Base-by-base conservation (phyloP, 331 rosid genomes). In the Acacia pycnantha region DNA sequence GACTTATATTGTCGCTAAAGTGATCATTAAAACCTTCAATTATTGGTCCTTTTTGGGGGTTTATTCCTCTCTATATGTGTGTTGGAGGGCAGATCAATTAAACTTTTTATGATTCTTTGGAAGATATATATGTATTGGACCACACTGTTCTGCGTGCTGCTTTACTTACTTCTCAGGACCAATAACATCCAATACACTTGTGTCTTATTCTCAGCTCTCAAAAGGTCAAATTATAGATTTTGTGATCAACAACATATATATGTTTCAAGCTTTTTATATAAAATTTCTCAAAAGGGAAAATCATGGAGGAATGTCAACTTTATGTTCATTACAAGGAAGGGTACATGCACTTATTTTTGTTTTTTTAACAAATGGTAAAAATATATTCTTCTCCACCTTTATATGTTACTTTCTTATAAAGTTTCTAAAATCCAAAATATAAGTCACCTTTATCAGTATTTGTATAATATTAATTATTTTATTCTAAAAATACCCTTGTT, bases 21-120 rank as follows among this genome's bases (percentile, higher is more conserved):
- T 61, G 83, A 66, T 46, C 83, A 86, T 68, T 77, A 58, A 65
- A 77, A 73, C 79, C 72, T 80, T 77, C 31, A 64, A 46, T 50
- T 18, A 86, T 83, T 83, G 87, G 85, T 77, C 69, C 70, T 31
- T 65, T 64, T 33, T 31, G 8, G 11, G 35, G 47, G 74, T 79
- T 64, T 77, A 18, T 26, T 76, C 6, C 61, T 58, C 58, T 69
- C 62, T 21, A 56, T 5, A 22, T 22, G 61, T 59, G 35, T 59
- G 35, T 76, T 79, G 48, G 74, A 66, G 76, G 86, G 84, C 77
- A 71, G 74, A 71, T 18, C 24, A 53, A 54, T 54, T 54, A 54
- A 8, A 54, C 26, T 21, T 26, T 35, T 4, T 58, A 31, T 77
- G 14, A 44, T 70, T 77, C 50, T 16, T 66, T 76, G 12, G 22